Percentiles rank a stretch among this genome's conserved stretches.
Evolutionary conservation across 140 eudicot species (phyloP).

Genomic region (Oenanthe javanica): DNA sequence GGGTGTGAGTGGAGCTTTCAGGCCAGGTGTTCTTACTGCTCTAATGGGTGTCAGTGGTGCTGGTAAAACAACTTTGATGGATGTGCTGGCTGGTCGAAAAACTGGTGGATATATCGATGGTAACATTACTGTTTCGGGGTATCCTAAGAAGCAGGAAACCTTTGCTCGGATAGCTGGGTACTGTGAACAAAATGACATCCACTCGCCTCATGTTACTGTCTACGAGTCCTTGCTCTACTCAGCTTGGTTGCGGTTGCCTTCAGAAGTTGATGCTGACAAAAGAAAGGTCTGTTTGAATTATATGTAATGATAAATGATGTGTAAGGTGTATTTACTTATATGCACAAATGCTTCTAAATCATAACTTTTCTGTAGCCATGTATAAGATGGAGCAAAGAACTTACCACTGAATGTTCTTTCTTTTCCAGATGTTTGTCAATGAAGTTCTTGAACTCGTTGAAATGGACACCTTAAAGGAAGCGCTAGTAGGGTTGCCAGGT

Average conservation of each 20-base stretch:
- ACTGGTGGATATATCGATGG: constrained; percentile 62
- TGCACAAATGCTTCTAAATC: neutral
- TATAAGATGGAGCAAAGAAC: neutral
- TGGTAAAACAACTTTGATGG: constrained; percentile 62
- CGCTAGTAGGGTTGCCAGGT: constrained; percentile 77
- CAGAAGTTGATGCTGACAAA: constrained; percentile 29
- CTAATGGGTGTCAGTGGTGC: constrained; percentile 73
- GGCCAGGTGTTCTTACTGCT: constrained; percentile 59
- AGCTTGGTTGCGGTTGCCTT: constrained; percentile 55
- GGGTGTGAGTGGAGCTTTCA: constrained; percentile 53
- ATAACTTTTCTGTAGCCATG: neutral
- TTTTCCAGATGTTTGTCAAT: constrained; percentile 62
- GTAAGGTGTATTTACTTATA: neutral
- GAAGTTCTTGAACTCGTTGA: constrained; percentile 89
- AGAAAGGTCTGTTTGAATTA: constrained; percentile 31
- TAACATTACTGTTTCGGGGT: constrained; percentile 40
- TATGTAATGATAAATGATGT: neutral
- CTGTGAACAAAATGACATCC: constrained; percentile 61
- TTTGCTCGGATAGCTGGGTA: constrained; percentile 58
- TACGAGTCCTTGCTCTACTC: constrained; percentile 55
- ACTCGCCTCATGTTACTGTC: constrained; percentile 58
- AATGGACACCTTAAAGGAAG: constrained; percentile 44
- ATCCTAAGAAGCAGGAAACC: constrained; percentile 57
- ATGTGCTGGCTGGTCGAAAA: constrained; percentile 57
- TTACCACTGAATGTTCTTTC: constrained; percentile 2